Conservation (phyloP, 768 basidiomycete species). For the Trichaptum fuscoviolaceum region DNA sequence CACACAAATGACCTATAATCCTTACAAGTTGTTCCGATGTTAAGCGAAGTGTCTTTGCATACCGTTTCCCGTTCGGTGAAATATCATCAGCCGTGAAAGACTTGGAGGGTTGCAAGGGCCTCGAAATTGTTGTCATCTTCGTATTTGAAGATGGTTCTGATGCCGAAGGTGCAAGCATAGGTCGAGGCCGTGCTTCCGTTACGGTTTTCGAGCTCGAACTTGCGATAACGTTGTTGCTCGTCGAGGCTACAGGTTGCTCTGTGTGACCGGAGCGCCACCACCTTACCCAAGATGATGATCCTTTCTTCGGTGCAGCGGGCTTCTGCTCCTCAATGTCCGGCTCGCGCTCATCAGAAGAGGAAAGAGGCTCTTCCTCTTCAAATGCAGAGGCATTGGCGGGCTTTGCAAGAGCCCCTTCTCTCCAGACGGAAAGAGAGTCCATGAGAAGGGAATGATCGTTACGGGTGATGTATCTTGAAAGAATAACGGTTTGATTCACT, state of each 20-base stretch:
- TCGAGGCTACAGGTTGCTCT: conserved; percentile 23
- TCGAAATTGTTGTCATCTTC: conserved; percentile 11
- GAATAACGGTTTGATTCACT: neutral
- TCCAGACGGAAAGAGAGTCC: conserved; percentile 68
- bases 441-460: conserved; percentile 70
- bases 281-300: conserved; percentile 69
- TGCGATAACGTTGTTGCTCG: neutral
- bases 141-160: neutral
- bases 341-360: conserved; percentile 20
- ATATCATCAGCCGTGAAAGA: conserved; percentile 4
- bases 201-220: neutral
- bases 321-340: conserved; percentile 34
- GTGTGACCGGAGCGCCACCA: conserved; percentile 71
- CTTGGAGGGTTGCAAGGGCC: conserved; percentile 20
- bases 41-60: conserved; percentile 86
- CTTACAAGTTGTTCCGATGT: conserved; percentile 92
- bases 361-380: conserved; percentile 27
- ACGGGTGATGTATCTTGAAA: conserved; percentile 70
- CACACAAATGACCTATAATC: conserved; percentile 10
- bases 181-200: neutral
- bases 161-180: neutral
- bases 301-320: conserved; percentile 30
- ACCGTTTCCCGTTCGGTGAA: conserved; percentile 42
- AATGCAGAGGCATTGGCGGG: conserved; percentile 14
- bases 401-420: conserved; percentile 35